phyloP scores from a whole-genome alignment of 306 rosid species.

The Medicago ruthenica region DNA sequence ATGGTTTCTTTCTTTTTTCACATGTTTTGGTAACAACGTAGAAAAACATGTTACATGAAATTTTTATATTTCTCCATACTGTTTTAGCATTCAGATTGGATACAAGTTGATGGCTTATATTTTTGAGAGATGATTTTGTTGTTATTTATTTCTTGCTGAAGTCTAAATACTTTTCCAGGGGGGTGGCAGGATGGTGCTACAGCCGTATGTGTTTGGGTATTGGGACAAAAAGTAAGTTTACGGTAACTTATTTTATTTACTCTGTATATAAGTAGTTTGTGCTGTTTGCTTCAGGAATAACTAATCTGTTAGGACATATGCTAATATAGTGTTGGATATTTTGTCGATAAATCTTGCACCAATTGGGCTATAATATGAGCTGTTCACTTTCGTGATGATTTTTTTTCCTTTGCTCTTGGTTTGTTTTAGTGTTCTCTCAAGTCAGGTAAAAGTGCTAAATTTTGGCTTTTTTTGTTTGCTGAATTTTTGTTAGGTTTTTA shows the following conservation, averaged over 20 bases:
- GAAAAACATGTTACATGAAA: not conserved
- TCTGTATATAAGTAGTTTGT: not conserved
- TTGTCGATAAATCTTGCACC: conserved; percentile 11
- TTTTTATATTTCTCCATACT: conserved; percentile 14
- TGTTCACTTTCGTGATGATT: conserved; percentile 5
- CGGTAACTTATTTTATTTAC: conserved; percentile 3
- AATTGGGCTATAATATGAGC: conserved; percentile 2
- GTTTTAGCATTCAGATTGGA: not conserved
- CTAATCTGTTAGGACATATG: not conserved
- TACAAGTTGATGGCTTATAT: conserved; percentile 13
- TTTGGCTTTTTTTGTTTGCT: conserved; percentile 30
- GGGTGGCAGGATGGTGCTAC: conserved; percentile 98
- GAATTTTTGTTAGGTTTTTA: conserved; percentile 64
- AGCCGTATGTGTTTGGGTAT: conserved; percentile 85
- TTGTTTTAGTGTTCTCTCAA: conserved; percentile 1
- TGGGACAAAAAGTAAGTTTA: conserved; percentile 76
- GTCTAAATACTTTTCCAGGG: conserved; percentile 53
- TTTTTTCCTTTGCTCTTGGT: conserved; percentile 29
- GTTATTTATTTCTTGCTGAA: conserved; percentile 46
- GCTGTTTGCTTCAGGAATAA: conserved; percentile 12
- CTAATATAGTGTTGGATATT: conserved; percentile 1
- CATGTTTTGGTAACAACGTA: conserved; percentile 11
- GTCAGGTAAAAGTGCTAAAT: not conserved
- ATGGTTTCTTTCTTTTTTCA: not conserved
- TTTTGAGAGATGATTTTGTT: conserved; percentile 33